Evolutionary conservation across 2,329 filamentous ascomycete species (phyloP).

Genomic region (Beauveria varroae): DNA sequence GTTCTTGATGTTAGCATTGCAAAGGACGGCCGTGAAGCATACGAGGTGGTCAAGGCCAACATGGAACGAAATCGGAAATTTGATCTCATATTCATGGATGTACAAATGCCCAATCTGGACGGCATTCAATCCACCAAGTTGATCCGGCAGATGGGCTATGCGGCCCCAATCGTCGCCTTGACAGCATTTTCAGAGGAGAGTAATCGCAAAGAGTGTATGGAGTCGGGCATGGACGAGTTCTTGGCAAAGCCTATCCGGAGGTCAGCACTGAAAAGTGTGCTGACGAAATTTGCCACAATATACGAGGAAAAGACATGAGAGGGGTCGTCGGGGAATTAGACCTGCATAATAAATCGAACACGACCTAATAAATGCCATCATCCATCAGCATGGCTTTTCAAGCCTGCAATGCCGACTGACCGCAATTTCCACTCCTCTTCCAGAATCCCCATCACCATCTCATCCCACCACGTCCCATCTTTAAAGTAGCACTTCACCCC

Average conservation of each 20-base stretch:
- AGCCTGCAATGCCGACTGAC: background rate
- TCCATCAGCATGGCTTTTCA: background rate
- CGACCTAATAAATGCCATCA: background rate
- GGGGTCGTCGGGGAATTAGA: background rate
- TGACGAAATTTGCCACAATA: constrained; percentile 78
- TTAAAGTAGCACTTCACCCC: constrained; percentile 21
- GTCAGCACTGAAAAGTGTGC: constrained; percentile 77
- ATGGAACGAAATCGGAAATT: constrained; percentile 69
- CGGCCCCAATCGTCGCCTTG: constrained; percentile 79
- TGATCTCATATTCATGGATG: constrained; percentile 92
- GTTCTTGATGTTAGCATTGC: constrained; percentile 86
- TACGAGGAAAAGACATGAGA: constrained; percentile 48
- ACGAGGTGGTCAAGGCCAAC: constrained; percentile 73
- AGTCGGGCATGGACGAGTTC: constrained; percentile 90
- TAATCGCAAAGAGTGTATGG: constrained; percentile 79
- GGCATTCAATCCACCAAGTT: constrained; percentile 78
- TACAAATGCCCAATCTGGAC: constrained; percentile 91
- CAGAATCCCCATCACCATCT: constrained; percentile 25
- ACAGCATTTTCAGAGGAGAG: constrained; percentile 88
- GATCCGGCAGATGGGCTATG: constrained; percentile 81
- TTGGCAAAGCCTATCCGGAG: constrained; percentile 68
- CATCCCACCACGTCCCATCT: constrained; percentile 31
- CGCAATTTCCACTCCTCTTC: constrained; percentile 24
- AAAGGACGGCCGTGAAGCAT: constrained; percentile 79
- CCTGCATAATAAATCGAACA: too few relatives aligned